phyloP scores from a whole-genome alignment of 306 rosid genomes.

The Cicer arietinum region DNA sequence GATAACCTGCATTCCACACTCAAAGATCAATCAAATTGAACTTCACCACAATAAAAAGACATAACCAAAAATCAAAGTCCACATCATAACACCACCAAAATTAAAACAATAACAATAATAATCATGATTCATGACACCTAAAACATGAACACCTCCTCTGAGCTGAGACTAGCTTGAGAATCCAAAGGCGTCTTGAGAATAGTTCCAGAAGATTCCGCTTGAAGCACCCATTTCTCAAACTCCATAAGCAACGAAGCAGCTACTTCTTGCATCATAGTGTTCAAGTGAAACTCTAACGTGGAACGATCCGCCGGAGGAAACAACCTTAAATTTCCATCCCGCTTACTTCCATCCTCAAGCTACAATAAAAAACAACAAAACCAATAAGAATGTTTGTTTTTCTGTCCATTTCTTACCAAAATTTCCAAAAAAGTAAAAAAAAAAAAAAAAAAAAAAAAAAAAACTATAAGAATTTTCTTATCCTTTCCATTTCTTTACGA shows the following conservation, averaged over 20 bases:
- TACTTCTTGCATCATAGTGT: conserved; percentile 97
- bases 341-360: conserved; percentile 90
- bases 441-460: neutral
- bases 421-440: neutral
- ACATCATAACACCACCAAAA: conserved; percentile 21
- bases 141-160: conserved; percentile 99
- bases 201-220: conserved; percentile 96
- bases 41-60: conserved; percentile 13
- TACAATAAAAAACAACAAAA: conserved; percentile 39
- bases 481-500: neutral
- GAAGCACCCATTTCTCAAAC: conserved; percentile 97
- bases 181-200: conserved; percentile 96
- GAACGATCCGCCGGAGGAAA: conserved; percentile 94
- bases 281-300: conserved; percentile 82
- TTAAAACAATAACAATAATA: conserved; percentile 2
- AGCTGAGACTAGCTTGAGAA: conserved; percentile 99
- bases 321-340: conserved; percentile 77
- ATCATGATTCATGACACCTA: conserved; percentile 80
- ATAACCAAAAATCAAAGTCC: conserved; percentile 6
- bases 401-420: neutral
- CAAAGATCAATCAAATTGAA: conserved; percentile 39
- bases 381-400: neutral
- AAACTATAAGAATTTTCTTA: neutral
- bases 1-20: conserved; percentile 68
- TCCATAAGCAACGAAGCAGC: conserved; percentile 94